A percentile compares a stretch with the other conserved stretches of the same genome.
These are phyloP conservation scores for Hortiboletus flavorubellus DNA, from an alignment of 768 basidiomycete genomes.

Conservation along the genomic window DNA sequence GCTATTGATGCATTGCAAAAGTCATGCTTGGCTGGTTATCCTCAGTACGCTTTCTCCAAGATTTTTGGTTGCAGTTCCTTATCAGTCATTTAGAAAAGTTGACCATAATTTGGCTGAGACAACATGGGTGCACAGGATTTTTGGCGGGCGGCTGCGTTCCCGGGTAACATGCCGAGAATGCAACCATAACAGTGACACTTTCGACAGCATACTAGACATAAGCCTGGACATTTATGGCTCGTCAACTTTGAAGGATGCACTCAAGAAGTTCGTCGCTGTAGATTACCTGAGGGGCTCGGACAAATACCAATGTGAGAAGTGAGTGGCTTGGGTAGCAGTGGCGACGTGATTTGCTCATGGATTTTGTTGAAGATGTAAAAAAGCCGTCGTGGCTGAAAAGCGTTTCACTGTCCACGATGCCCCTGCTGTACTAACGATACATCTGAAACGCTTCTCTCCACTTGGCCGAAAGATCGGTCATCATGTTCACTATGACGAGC, in stretches of 20 bases:
- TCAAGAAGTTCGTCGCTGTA: slow-evolving; percentile 75
- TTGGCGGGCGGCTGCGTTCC: slow-evolving; percentile 89
- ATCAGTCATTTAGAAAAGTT: slow-evolving; percentile 50
- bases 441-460: slow-evolving; percentile 93
- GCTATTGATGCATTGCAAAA: slow-evolving; percentile 89
- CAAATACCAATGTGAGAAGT: slow-evolving; percentile 99
- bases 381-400: slow-evolving; percentile 86
- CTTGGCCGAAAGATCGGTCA: slow-evolving; percentile 84
- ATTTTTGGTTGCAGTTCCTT: slow-evolving; percentile 1
- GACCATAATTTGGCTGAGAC: slow-evolving; percentile 74
- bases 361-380: slow-evolving; percentile 70
- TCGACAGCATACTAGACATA: slow-evolving; percentile 91
- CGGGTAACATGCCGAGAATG: slow-evolving; percentile 85
- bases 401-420: slow-evolving; percentile 85
- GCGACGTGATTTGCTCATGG: slow-evolving; percentile 4
- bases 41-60: slow-evolving; percentile 51
- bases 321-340: slow-evolving; percentile 31
- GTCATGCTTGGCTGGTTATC: slow-evolving; percentile 67
- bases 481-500: slow-evolving; percentile 73
- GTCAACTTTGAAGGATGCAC: slow-evolving; percentile 61
- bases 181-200: slow-evolving; percentile 88
- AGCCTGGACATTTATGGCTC: slow-evolving; percentile 81
- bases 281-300: slow-evolving; percentile 87
- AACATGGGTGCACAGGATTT: slow-evolving; percentile 92
- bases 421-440: slow-evolving; percentile 84